phyloP scores from a whole-genome alignment of 192 early-diverging fungal species.

The Mortierella antarctica region DNA sequence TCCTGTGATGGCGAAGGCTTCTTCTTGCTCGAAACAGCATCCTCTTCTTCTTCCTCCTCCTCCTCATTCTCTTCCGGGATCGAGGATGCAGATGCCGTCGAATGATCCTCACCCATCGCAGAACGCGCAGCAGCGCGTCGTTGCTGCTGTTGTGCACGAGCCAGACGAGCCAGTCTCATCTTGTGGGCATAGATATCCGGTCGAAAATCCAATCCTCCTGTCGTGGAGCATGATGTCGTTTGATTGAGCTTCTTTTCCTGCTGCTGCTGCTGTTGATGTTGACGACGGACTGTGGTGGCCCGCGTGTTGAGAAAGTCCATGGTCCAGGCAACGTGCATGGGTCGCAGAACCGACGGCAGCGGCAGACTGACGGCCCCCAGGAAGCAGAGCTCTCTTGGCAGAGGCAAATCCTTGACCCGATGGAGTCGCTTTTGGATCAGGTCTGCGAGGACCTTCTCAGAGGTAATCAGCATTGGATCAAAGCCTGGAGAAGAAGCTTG shows the following conservation, averaged over 20 bases:
- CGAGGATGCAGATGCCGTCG: slow-evolving; percentile 6
- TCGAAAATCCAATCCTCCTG: slow-evolving; percentile 45
- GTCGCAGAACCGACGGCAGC: slow-evolving; percentile 26
- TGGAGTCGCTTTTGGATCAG: slow-evolving; percentile 27
- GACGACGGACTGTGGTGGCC: slow-evolving; percentile 17
- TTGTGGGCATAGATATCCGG: slow-evolving; percentile 46
- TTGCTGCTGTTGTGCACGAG: slow-evolving; percentile 32
- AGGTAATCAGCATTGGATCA: slow-evolving; percentile 28
- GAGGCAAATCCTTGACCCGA: slow-evolving; percentile 39
- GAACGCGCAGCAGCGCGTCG: not conserved
- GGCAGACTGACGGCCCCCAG: slow-evolving; percentile 41
- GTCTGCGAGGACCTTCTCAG: slow-evolving; percentile 8
- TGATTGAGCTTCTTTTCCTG: not conserved
- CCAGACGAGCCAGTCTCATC: slow-evolving; percentile 42
- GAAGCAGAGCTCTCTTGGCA: slow-evolving; percentile 47
- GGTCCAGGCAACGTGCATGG: slow-evolving; percentile 50
- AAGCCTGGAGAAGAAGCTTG: not conserved
- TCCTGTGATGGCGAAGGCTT: not conserved
- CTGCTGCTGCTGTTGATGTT: slow-evolving; percentile 11
- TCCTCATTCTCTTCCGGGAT: slow-evolving; percentile 47
- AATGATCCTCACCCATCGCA: slow-evolving; percentile 8
- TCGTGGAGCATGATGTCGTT: not conserved
- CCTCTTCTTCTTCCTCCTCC: slow-evolving; percentile 7
- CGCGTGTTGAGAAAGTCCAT: slow-evolving; percentile 35
- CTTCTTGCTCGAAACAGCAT: not conserved